These are phyloP conservation scores for Austroboletus eburneus DNA, from an alignment of 768 basidiomycete species.

Conservation along the genomic window DNA sequence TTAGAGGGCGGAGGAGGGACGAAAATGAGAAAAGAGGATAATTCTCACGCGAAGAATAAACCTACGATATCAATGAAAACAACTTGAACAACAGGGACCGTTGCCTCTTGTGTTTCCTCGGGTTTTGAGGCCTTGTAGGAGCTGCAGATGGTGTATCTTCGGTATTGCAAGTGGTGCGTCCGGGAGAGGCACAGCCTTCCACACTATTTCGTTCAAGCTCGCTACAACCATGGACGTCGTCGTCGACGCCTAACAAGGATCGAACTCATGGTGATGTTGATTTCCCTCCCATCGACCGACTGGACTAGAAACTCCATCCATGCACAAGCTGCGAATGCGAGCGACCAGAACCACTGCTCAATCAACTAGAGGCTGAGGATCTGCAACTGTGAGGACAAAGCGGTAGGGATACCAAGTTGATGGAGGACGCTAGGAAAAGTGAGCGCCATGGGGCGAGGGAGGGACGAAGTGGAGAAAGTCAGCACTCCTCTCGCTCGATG, in stretches of 20 bases:
- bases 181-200: slow-evolving; percentile 26
- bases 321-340: slow-evolving; percentile 54
- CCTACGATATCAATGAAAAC: slow-evolving; percentile 62
- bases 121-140: slow-evolving; percentile 31
- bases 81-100: slow-evolving; percentile 68
- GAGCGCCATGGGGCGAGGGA: slow-evolving; percentile 45
- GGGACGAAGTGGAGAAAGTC: too few species aligned
- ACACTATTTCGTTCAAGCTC: slow-evolving; percentile 34
- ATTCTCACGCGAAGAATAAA: neutral
- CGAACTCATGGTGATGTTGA: slow-evolving; percentile 45
- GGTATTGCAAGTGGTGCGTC: slow-evolving; percentile 12
- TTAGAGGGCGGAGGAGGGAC: slow-evolving; percentile 12
- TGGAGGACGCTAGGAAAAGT: slow-evolving; percentile 40
- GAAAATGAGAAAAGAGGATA: too few species aligned
- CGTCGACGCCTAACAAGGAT: slow-evolving; percentile 47
- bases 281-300: slow-evolving; percentile 53
- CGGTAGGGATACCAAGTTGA: slow-evolving; percentile 40
- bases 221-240: slow-evolving; percentile 47
- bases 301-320: slow-evolving; percentile 54
- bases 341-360: slow-evolving; percentile 53
- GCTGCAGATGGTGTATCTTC: slow-evolving; percentile 15
- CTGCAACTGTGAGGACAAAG: slow-evolving; percentile 55
- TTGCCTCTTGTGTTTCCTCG: slow-evolving; percentile 61
- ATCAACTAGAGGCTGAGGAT: slow-evolving; percentile 50
- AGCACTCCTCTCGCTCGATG: too few species aligned